A percentile compares a stretch with the other conserved stretches of the same genome.
These are phyloP conservation scores for Nannizziopsis arthrosporioides DNA, from an alignment of 2,329 filamentous ascomycete genomes.

Conservation along the genomic window DNA sequence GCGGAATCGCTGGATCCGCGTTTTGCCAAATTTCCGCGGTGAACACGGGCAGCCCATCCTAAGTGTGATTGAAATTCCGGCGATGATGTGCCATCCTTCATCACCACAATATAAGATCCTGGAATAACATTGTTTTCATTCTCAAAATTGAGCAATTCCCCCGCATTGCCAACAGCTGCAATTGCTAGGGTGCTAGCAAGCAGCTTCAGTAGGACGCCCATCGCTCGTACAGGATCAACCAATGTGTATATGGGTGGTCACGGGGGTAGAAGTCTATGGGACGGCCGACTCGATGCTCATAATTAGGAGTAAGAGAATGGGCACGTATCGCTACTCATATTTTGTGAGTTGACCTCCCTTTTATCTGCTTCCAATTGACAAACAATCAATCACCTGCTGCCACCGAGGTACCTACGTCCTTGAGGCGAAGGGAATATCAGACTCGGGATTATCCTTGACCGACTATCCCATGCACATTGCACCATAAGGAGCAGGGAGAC, in stretches of 20 bases:
- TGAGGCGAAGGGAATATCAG: no score
- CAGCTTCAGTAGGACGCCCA: slow-evolving; percentile 1
- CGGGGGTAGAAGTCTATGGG: neutral
- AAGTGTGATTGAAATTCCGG: slow-evolving; percentile 1
- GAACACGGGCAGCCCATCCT: slow-evolving; percentile 2
- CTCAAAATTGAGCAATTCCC: slow-evolving; percentile 1
- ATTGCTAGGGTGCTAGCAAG: slow-evolving; percentile 4
- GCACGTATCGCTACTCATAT: neutral
- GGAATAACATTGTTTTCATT: slow-evolving; percentile 7
- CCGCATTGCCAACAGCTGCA: neutral
- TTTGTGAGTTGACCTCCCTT: neutral
- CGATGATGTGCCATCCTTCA: slow-evolving; percentile 9
- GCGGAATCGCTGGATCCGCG: neutral
- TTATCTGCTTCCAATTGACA: no score
- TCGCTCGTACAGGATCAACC: neutral
- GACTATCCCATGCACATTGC: no score
- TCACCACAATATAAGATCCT: slow-evolving; percentile 9
- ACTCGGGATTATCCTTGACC: no score
- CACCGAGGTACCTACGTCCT: no score
- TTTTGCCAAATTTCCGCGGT: slow-evolving; percentile 2
- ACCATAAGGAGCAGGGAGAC: no score
- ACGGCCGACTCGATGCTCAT: neutral
- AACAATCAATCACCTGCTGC: no score
- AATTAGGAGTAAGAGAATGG: neutral
- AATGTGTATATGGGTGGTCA: neutral